Conservation (phyloP, 768 basidiomycete species). For the Mycena crocata region DNA sequence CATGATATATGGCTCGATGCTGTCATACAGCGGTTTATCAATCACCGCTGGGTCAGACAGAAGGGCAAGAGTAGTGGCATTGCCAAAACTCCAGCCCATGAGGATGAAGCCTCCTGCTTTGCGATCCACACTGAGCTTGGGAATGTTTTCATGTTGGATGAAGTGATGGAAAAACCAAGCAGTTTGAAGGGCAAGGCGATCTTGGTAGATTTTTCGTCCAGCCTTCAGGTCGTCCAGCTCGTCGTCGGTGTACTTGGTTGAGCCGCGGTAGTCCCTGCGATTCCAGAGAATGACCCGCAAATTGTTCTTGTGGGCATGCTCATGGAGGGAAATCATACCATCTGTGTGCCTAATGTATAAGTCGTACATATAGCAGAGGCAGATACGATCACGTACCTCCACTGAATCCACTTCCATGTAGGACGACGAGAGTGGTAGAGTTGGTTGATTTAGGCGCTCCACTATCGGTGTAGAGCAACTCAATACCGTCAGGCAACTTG, state of each 20-base stretch:
- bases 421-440: constrained; percentile 37
- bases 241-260: constrained; percentile 34
- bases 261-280: constrained; percentile 38
- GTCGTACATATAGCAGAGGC: background rate
- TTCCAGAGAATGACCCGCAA: constrained; percentile 37
- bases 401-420: constrained; percentile 37
- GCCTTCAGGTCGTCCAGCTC: constrained; percentile 34
- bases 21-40: constrained; percentile 31
- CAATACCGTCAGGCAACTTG: background rate
- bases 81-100: constrained; percentile 55
- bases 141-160: constrained; percentile 32
- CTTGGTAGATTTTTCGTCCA: constrained; percentile 27
- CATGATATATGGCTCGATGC: constrained; percentile 45
- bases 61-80: constrained; percentile 42
- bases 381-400: constrained; percentile 18
- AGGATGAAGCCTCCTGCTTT: constrained; percentile 48
- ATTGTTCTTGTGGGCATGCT: constrained; percentile 26
- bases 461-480: constrained; percentile 1
- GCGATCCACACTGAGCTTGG: constrained; percentile 25
- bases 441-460: background rate
- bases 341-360: too few species aligned
- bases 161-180: constrained; percentile 35
- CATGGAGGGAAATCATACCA: constrained; percentile 24
- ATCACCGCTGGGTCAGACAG: constrained; percentile 42
- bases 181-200: constrained; percentile 31